Evolutionary conservation across 257 asterid species (phyloP).

Genomic region (Voacanga thouarsii): DNA sequence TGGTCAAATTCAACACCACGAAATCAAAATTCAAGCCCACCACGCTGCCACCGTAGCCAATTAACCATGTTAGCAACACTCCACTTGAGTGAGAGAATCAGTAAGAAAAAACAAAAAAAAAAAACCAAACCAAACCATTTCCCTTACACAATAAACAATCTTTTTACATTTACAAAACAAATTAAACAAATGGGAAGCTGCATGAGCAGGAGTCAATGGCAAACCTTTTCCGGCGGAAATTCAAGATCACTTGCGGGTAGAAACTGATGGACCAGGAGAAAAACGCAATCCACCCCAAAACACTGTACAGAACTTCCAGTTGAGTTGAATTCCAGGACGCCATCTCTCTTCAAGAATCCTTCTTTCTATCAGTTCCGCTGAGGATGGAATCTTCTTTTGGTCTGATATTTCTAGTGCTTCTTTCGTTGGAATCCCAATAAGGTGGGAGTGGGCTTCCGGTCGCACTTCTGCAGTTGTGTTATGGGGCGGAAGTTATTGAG

Average conservation of each 20-base stretch:
- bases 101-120: neutral
- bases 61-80: neutral
- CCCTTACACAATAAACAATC: neutral
- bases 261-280: conserved; percentile 87
- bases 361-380: neutral
- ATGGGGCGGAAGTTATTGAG: neutral
- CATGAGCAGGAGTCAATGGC: neutral
- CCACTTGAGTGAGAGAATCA: neutral
- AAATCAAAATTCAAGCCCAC: conserved; percentile 94
- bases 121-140: neutral
- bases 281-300: conserved; percentile 85
- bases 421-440: neutral
- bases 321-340: conserved; percentile 73
- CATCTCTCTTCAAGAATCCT: conserved; percentile 22
- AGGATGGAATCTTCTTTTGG: neutral
- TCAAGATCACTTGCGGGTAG: conserved; percentile 79
- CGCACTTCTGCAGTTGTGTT: neutral
- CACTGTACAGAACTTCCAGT: conserved; percentile 58
- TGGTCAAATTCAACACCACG: conserved; percentile 73
- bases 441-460: neutral
- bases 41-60: conserved; percentile 46
- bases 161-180: neutral
- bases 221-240: conserved; percentile 84
- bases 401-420: neutral
- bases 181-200: neutral